Evolutionary conservation across 495 filamentous ascomycete species (phyloP).

Genomic region (Cercophora sp.): DNA sequence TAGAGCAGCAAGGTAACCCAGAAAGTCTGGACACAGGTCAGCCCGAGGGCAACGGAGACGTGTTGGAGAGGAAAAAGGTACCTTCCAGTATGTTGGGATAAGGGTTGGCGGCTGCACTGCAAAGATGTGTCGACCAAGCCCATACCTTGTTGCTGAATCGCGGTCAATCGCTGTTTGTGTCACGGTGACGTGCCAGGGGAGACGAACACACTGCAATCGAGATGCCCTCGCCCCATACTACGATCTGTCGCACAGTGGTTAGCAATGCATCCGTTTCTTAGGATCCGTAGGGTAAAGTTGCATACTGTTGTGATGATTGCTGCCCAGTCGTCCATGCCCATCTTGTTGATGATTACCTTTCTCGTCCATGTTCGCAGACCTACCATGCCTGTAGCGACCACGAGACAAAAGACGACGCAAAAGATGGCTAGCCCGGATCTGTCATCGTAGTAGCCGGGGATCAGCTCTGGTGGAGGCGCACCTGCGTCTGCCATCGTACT

Average conservation of each 20-base stretch:
- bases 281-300: too few species aligned
- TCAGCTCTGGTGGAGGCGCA: background rate
- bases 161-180: background rate
- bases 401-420: constrained; percentile 10
- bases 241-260: constrained; percentile 3
- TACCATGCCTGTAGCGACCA: constrained; percentile 31
- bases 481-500: background rate
- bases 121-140: constrained; percentile 4
- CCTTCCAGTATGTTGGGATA: background rate
- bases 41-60: background rate
- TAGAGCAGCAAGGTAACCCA: constrained; percentile 44
- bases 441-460: constrained; percentile 3
- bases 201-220: background rate
- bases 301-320: constrained; percentile 21
- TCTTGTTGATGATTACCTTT: constrained; percentile 34
- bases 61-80: background rate
- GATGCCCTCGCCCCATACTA: constrained; percentile 7
- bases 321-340: constrained; percentile 40
- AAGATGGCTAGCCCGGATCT: background rate
- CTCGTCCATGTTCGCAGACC: constrained; percentile 39
- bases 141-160: constrained; percentile 1
- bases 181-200: background rate
- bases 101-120: background rate
- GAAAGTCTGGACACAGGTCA: constrained; percentile 24
- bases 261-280: too few species aligned